Base-by-base conservation (phyloP, 805 yeast species). In the Candida tibetensis region DNA sequence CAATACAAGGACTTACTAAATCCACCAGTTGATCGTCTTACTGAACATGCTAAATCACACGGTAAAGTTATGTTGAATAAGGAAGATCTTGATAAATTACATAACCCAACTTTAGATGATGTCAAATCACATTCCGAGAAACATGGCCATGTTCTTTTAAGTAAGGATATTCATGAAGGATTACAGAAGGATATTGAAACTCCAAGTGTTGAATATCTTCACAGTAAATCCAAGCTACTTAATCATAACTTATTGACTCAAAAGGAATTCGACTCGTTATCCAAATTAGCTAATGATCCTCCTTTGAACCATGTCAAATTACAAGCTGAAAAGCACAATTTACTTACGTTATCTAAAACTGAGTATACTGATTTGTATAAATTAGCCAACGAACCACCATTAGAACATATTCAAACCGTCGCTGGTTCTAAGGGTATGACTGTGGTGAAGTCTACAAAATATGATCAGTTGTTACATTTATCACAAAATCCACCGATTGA, bases 361-460 rank as follows among this genome's bases (percentile, higher is more conserved):
- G 73, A 68, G 40, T 65, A 62, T 34, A 54, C 70, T 16, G 48
- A 51, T 15, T 50, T 69, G 28, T 46, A 25, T 49, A 56, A 48
- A 22, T 44, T 52, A 9, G 71, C 69, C 1, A 42, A 57, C 39
- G 58, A 58, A 7, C 73, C 73, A 15, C 28, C 57, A 0, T 21
- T 51, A 5, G 52, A 54, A 12, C 45, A 47, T 8, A 28, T 52
- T 12, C 18, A 41, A 4, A 22, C 32, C 6, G 36, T 32, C 30
- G 46, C 45, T 3, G 7, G 44, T 16, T 42, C 39, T 5, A 39
- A 45, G 19, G 61, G 59, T 12, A 47, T 59, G 41, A 53, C 48
- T 3, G 25, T 50, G 3, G 25, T 58, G 3, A 36, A 43, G 18
- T 6, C 17, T 2, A 21, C 27, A 1, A 56, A 51, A 12, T 41